Percentiles rank a stretch among this genome's conserved stretches.
Conservation (phyloP, 2,329 filamentous ascomycete genomes). For the Fusarium burgessii region DNA sequence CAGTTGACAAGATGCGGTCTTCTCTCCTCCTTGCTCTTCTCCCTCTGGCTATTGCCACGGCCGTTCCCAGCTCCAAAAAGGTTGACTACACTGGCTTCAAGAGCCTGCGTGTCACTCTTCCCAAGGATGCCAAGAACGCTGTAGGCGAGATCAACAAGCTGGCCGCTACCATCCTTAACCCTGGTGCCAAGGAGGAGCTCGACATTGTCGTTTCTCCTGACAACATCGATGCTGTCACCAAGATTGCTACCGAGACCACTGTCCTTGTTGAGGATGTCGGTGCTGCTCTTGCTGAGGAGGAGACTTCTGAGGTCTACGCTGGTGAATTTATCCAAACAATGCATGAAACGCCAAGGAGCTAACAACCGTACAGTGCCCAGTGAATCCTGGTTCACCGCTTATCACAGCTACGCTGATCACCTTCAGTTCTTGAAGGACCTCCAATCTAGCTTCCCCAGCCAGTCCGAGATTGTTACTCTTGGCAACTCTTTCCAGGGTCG, state of each 20-base stretch:
- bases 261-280: slow-evolving; percentile 37
- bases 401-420: slow-evolving; percentile 33
- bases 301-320: slow-evolving; percentile 23
- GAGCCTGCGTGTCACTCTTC: slow-evolving; percentile 32
- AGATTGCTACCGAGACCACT: slow-evolving; percentile 22
- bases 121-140: slow-evolving; percentile 20
- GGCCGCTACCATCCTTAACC: slow-evolving; percentile 31
- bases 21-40: slow-evolving; percentile 21
- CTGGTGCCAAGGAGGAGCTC: slow-evolving; percentile 22
- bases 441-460: slow-evolving; percentile 24
- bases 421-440: slow-evolving; percentile 31
- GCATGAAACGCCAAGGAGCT: not conserved
- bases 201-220: slow-evolving; percentile 34
- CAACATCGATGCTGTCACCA: slow-evolving; percentile 27
- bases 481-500: slow-evolving; percentile 31
- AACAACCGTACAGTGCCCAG: slow-evolving; percentile 12
- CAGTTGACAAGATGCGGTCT: slow-evolving; percentile 18
- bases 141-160: slow-evolving; percentile 27
- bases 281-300: slow-evolving; percentile 25
- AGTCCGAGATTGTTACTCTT: slow-evolving; percentile 27
- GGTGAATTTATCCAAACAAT: not conserved
- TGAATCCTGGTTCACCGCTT: slow-evolving; percentile 32
- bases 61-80: slow-evolving; percentile 34
- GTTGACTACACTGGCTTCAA: slow-evolving; percentile 39
- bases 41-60: slow-evolving; percentile 21